phyloP scores from a whole-genome alignment of 208 protist species.

The Strigomonas culicis region DNA sequence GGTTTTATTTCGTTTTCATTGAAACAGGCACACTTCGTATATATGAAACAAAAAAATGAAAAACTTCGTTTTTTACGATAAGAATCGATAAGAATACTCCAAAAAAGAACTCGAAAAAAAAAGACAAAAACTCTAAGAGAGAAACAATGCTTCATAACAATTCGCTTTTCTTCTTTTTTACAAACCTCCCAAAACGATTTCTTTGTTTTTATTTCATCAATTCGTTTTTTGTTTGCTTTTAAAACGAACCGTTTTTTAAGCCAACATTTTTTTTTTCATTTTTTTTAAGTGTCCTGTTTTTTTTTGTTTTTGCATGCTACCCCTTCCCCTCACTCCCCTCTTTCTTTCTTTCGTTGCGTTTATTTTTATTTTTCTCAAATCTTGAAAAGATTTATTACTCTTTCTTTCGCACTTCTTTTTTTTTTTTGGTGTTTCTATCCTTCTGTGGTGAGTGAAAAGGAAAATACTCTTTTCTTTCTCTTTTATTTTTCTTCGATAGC shows the following conservation, averaged over 20 bases:
- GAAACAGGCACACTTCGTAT: no score
- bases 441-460: background rate
- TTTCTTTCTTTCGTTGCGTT: conserved; percentile 14
- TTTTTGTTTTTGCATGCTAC: conserved; percentile 6
- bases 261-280: conserved; percentile 12
- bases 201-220: conserved; percentile 3
- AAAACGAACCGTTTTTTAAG: background rate
- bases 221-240: background rate
- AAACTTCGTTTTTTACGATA: no score
- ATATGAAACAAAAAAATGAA: no score
- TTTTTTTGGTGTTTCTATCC: conserved; percentile 11
- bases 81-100: no score
- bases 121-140: no score
- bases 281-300: conserved; percentile 12
- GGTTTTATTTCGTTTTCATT: background rate
- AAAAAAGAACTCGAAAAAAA: no score
- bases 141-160: no score
- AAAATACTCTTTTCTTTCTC: conserved; percentile 5
- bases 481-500: no score
- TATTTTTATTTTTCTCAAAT: background rate
- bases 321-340: conserved; percentile 1
- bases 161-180: background rate
- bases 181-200: background rate
- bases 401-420: conserved; percentile 10
- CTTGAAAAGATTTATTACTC: background rate